Conservation (phyloP, 2,329 filamentous ascomycete genomes). For the Beauveria caledonica region DNA sequence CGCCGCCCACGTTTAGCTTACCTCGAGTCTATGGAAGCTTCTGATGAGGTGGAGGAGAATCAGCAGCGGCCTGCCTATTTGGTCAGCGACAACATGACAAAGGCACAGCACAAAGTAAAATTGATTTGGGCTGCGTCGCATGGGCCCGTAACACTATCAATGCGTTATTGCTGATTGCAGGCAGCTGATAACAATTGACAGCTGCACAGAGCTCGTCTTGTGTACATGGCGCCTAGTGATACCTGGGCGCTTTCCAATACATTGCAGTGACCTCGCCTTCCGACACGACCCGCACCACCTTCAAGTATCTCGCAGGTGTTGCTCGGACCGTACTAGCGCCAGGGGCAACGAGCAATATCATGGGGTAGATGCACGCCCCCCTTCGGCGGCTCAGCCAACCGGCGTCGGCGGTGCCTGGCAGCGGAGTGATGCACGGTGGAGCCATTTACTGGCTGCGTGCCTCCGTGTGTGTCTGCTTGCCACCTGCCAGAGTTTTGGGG, state of each 20-base stretch:
- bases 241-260: neutral
- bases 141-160: neutral
- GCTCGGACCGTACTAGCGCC: constrained; percentile 10
- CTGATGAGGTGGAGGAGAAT: neutral
- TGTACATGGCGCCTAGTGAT: neutral
- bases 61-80: neutral
- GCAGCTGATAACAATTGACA: neutral
- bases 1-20: neutral
- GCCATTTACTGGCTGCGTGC: neutral
- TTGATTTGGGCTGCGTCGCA: neutral
- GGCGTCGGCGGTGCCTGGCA: neutral
- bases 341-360: constrained; percentile 9
- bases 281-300: neutral
- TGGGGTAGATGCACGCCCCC: constrained; percentile 9
- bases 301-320: neutral
- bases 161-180: neutral
- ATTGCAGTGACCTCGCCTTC: neutral
- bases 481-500: neutral
- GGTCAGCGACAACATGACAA: neutral
- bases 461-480: neutral
- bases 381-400: neutral
- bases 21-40: neutral
- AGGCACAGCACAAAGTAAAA: neutral
- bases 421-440: neutral
- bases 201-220: too few relatives aligned